Conservation (phyloP, 2,329 filamentous ascomycete species). For the Orbilia javanica region DNA sequence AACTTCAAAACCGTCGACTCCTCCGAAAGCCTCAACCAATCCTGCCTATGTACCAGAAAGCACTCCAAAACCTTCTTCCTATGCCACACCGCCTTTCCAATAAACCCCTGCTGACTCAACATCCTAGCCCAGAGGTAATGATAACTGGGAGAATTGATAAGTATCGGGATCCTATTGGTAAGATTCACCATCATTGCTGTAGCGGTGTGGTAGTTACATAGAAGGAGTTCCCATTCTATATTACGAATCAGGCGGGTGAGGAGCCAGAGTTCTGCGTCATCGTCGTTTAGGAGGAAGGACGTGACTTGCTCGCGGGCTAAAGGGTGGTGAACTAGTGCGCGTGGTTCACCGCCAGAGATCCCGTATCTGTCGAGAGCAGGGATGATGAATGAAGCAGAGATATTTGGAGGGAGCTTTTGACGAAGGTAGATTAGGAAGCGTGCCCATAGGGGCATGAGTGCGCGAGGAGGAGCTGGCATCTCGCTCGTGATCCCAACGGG, state of each 20-base stretch:
- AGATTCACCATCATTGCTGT: constrained; percentile 13
- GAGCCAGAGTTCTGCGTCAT: constrained; percentile 22
- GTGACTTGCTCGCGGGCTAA: constrained; percentile 42
- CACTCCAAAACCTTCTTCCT: constrained; percentile 23
- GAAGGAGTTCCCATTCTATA: constrained; percentile 40
- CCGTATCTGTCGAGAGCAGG: constrained; percentile 13
- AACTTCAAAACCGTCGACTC: constrained; percentile 23
- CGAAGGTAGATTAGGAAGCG: background rate
- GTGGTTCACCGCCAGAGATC: constrained; percentile 22
- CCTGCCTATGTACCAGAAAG: constrained; percentile 22
- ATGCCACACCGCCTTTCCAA: background rate
- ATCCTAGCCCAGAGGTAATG: constrained; percentile 37
- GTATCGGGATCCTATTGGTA: background rate
- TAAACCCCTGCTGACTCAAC: constrained; percentile 35
- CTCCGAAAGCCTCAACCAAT: constrained; percentile 13
- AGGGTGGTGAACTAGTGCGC: constrained; percentile 18
- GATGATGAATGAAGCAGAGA: background rate
- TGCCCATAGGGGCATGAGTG: background rate
- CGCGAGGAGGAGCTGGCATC: background rate
- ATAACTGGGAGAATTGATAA: constrained; percentile 15
- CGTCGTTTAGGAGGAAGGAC: constrained; percentile 9
- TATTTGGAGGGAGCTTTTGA: background rate
- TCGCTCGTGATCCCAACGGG: no score
- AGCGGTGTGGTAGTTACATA: constrained; percentile 24
- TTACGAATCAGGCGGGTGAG: constrained; percentile 21